phyloP scores from a whole-genome alignment of 176 grass and related monocot genomes.

The Themeda triandra region DNA sequence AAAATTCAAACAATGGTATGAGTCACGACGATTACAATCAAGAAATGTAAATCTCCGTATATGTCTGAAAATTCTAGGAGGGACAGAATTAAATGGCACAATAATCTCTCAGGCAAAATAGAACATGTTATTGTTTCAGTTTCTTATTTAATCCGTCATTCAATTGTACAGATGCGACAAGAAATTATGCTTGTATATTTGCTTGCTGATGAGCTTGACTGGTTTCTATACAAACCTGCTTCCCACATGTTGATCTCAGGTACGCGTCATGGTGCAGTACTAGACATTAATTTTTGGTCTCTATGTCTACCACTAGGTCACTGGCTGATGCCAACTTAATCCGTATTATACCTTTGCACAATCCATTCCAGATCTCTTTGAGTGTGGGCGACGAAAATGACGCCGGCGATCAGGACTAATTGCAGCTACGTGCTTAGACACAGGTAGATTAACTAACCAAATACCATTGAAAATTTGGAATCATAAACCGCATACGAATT shows the following conservation, averaged over 20 bases:
- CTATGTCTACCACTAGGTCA: background rate
- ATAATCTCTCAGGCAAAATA: background rate
- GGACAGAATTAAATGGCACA: background rate
- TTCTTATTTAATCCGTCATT: background rate
- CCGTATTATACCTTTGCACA: slow-evolving; percentile 15
- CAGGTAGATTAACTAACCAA: background rate
- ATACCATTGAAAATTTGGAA: background rate
- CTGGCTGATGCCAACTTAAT: slow-evolving; percentile 2
- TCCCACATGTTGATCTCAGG: slow-evolving; percentile 28
- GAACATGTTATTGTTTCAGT: background rate
- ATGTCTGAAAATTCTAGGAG: background rate
- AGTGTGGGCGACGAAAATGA: slow-evolving; percentile 35
- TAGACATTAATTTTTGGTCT: background rate
- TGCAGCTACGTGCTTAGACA: slow-evolving; percentile 13
- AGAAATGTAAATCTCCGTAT: background rate
- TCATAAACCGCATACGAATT: background rate
- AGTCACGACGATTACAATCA: background rate
- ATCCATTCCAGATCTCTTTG: slow-evolving; percentile 27
- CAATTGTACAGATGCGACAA: background rate
- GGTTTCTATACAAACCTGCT: background rate
- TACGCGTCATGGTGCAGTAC: slow-evolving; percentile 28
- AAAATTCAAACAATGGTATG: background rate
- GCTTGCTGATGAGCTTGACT: background rate
- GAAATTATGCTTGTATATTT: background rate
- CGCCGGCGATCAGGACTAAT: slow-evolving; percentile 19